Evolutionary conservation across 1,284 basidiomycete species (phyloP), one percentile per base, ranked within the genome.

Genomic region (Phylloboletellus chloephorus): DNA sequence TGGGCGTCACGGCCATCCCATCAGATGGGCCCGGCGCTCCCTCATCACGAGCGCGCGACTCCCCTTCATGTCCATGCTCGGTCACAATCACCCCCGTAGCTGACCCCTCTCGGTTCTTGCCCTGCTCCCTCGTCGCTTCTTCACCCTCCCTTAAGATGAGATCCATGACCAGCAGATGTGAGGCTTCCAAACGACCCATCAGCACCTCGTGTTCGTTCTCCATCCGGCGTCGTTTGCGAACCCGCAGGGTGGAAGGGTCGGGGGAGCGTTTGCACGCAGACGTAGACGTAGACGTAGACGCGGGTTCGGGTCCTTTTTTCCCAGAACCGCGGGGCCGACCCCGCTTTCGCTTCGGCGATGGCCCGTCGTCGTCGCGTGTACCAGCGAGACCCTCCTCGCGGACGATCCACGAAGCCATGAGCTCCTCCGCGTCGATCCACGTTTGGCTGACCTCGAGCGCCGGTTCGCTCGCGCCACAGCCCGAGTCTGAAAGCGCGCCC

Each of bases 341-440:
- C 28, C 43, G 50, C 38, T 34, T 47, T 32, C 50, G 55, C 28
- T 43, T 49, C 16, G 22, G 28, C 13, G 41, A 29, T 26, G 29
- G 16, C 2, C 13, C n/a, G 2, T 29, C 40, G 11, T 25, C 37
- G 13, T 30, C 40, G n/a, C 40, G 39, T 30, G 40, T 19, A 22
- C 45, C 41, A 21, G 39, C 51, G 3, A 44, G 49, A 16, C 58
- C 56, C 42, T 79, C 76, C 2, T 58, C 37, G 7, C 40, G 38
- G 3, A 54, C 46, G 16, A 79, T 48, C 17, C 52, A 52, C 13
- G 51, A 51, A 3, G 83, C 77, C 49, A 74, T 64, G 23, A 51
- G 46, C 37, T 88, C 83, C 59, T 91, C 88, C 43, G 66, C 64
- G 16, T 60, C 54, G 20, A 85, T 50, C 77, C 82, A 85, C 5